Evolutionary conservation across 2,329 filamentous ascomycete genomes (phyloP).

Genomic region (Elsinoe ampelina): DNA sequence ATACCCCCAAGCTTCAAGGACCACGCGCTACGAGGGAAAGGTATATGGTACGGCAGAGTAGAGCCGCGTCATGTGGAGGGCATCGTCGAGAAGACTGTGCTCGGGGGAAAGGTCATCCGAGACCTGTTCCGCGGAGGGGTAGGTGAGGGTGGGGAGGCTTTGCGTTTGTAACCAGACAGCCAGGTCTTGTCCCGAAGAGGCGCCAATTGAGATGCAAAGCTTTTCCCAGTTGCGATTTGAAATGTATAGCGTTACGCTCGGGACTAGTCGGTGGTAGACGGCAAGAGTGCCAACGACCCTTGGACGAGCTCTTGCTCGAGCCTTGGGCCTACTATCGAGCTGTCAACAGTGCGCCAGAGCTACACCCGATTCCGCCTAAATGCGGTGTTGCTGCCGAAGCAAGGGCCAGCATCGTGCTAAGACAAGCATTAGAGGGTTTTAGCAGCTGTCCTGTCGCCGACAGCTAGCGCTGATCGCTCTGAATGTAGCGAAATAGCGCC

Average conservation of each 20-base stretch:
- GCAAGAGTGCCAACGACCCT: too few relatives aligned
- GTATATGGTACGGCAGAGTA: slow-evolving; percentile 75
- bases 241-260: too few relatives aligned
- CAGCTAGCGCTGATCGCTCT: too few relatives aligned
- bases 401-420: background rate
- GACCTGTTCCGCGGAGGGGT: slow-evolving; percentile 67
- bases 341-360: background rate
- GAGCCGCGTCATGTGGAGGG: slow-evolving; percentile 68
- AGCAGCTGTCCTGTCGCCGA: too few relatives aligned
- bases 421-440: too few relatives aligned
- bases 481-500: too few relatives aligned
- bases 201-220: too few relatives aligned
- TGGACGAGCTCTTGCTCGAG: too few relatives aligned
- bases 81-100: slow-evolving; percentile 60
- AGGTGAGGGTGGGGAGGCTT: slow-evolving; percentile 23
- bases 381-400: background rate
- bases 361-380: slow-evolving; percentile 2
- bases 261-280: too few relatives aligned
- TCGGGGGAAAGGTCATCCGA: slow-evolving; percentile 56
- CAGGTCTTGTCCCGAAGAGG: too few relatives aligned
- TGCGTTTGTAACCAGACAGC: slow-evolving; percentile 20
- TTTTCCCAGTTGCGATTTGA: too few relatives aligned
- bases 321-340: too few relatives aligned
- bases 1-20: slow-evolving; percentile 47
- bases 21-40: slow-evolving; percentile 58